Evolutionary conservation across 495 filamentous ascomycete species (phyloP), one percentile per base, ranked within the genome.

Genomic region (Lophiotrema nucula): DNA sequence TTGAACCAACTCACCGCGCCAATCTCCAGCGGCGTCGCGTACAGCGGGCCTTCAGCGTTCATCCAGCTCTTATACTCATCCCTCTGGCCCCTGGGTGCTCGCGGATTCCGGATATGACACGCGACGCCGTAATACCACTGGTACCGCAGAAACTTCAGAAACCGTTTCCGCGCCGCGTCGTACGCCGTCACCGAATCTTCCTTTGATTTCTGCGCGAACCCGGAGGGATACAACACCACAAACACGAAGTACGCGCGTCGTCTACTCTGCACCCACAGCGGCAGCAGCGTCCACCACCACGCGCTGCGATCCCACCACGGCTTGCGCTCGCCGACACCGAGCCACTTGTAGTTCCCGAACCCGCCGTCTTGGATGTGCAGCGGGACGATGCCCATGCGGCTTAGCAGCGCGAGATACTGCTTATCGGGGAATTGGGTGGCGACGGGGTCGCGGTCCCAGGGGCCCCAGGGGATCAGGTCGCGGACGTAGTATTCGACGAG

Each of bases 231-330:
- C 12, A 47, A 45, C 1, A 62, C 28, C 2, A 48, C 5, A 24
- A 56, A 51, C 6, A 44, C 45, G 31, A 56, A 38, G 19, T 27
- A 41, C 35, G 58, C 44, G 1, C 58, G 43, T 12, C 28, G 46
- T 23, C 52, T 62, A 27, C 51, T 56, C 37, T 56, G 44, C 12
- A 49, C 24, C 3, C 33, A 39, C 25, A 21, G n/a, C 12, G 39
- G 42, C 15, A 47, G 21, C n/a, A n/a, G n/a, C n/a, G n/a, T n/a
- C n/a, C n/a, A n/a, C n/a, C n/a, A n/a, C n/a, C n/a, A n/a, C n/a
- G n/a, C n/a, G n/a, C n/a, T n/a, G n/a, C n/a, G n/a, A n/a, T n/a
- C n/a, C n/a, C n/a, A n/a, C n/a, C n/a, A n/a, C n/a, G n/a, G n/a
- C n/a, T n/a, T n/a, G n/a, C n/a, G n/a, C n/a, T n/a, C n/a, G n/a